Conservation (phyloP, 2,329 filamentous ascomycete genomes). For the Fusarium chuoi region DNA sequence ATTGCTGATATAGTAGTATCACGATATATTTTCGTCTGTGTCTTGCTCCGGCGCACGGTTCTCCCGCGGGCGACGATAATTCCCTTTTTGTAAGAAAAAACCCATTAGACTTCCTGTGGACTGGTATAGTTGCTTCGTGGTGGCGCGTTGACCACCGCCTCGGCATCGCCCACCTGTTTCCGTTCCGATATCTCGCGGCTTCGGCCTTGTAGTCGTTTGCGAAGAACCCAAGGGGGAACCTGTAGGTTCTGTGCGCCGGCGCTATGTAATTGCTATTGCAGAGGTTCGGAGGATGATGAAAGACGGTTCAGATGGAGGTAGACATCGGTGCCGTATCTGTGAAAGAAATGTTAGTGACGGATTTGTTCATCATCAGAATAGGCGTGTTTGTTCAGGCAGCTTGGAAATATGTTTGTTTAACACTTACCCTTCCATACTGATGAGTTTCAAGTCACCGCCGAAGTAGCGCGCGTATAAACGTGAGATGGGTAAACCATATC, state of each 20-base stretch:
- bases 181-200: conserved; percentile 81
- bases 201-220: conserved; percentile 72
- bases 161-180: conserved; percentile 89
- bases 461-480: conserved; percentile 96
- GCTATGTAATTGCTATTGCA: conserved; percentile 86
- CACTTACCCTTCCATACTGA: conserved; percentile 97
- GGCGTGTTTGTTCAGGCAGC: neutral
- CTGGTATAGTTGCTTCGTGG: conserved; percentile 49
- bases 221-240: conserved; percentile 52
- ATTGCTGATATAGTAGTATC: conserved; percentile 24
- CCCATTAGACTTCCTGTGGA: conserved; percentile 45
- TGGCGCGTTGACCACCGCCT: conserved; percentile 73
- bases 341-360: conserved; percentile 26
- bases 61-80: conserved; percentile 38
- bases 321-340: conserved; percentile 95
- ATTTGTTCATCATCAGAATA: neutral
- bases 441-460: conserved; percentile 94
- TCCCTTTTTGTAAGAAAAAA: conserved; percentile 41
- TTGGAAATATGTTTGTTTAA: conserved; percentile 4
- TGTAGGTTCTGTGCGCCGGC: conserved; percentile 49
- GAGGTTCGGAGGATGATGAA: conserved; percentile 92
- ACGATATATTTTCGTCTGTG: conserved; percentile 31
- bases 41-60: conserved; percentile 39
- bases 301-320: conserved; percentile 97
- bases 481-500: conserved; percentile 96